Evolutionary conservation across 2,329 filamentous ascomycete genomes (phyloP).

Genomic region (Oidium heveae): DNA sequence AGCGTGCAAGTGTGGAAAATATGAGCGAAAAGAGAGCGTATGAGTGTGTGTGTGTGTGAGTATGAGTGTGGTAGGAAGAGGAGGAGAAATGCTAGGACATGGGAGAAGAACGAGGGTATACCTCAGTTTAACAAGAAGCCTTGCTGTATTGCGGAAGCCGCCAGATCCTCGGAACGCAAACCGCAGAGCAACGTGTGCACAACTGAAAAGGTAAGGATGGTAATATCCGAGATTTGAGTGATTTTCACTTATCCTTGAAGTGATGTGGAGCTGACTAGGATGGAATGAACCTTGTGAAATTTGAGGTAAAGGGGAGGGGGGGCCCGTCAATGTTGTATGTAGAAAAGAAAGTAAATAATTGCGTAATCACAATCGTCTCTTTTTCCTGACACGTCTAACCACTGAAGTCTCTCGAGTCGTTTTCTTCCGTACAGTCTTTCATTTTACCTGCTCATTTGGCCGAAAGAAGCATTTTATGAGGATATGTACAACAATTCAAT

Average conservation of each 20-base stretch:
- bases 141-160: conserved; percentile 11
- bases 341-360: not conserved
- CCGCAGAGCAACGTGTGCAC: conserved; percentile 8
- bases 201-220: conserved; percentile 5
- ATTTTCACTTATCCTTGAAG: conserved; percentile 8
- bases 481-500: not conserved
- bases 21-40: no score
- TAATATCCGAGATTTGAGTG: conserved; percentile 13
- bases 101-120: conserved; percentile 13
- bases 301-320: conserved; percentile 3
- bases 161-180: conserved; percentile 7
- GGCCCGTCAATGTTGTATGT: not conserved
- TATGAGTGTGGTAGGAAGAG: conserved; percentile 11
- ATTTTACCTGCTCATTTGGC: not conserved
- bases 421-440: no score
- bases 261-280: conserved; percentile 12
- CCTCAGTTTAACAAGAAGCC: conserved; percentile 13
- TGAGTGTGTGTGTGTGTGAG: conserved; percentile 12
- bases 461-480: not conserved
- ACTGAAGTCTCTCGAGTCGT: no score
- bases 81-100: conserved; percentile 7
- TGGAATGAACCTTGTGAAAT: conserved; percentile 6
- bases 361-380: not conserved
- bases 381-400: not conserved
- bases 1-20: not conserved